Evolutionary conservation across 2,329 filamentous ascomycete genomes (phyloP), one percentile per base, ranked within the genome.

Genomic region (Scedosporium aurantiacum): DNA sequence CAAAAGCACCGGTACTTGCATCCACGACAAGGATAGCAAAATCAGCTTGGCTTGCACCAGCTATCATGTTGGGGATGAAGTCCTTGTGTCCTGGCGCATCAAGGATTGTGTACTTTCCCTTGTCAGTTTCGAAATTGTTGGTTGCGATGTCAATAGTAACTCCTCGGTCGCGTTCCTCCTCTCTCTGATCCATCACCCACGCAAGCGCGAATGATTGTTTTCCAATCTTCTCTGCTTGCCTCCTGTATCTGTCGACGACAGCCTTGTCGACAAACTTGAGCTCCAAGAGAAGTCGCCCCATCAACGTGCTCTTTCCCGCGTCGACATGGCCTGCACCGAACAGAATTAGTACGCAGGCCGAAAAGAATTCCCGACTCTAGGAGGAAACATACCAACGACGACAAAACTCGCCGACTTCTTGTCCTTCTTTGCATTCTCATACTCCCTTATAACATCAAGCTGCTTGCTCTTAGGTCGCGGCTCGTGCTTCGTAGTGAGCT

Each of bases 61-160:
- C 93, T 71, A 99, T 97, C 94, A 99, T 99, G 72, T 97, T 99
- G 0, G 94, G 94, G 21, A 99, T 91, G 70, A 97, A 99, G 71
- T 99, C 94, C 63, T 87, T 84, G 73, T 99, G 94, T 0, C 94
- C 94, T 0, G 94, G 94, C 0, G 94, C 93, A 71, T 99, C 94
- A 4, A 99, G 80, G 55, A 99, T 96, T 1, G 94, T 97, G 70
- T 97, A 97, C 10, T 82, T 83, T 0, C 91, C 94, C 59, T 82
- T 88, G 1, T 90, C 86, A 0, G 95, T 99, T 70, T 95, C 90
- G 70, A 99, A 99, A 65, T 91, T 86, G 70, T 96, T 96, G 18
- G 89, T 96, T 7, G 94, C 93, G 69, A 97, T 94, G 70, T 99
- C 94, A 57, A 99, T 96, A 0, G 94, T 99, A 6, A 99, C 91